A percentile compares a stretch with the other conserved stretches of the same genome.
Conservation (phyloP, 306 rosid genomes). For the Oxytropis ochrocephala region DNA sequence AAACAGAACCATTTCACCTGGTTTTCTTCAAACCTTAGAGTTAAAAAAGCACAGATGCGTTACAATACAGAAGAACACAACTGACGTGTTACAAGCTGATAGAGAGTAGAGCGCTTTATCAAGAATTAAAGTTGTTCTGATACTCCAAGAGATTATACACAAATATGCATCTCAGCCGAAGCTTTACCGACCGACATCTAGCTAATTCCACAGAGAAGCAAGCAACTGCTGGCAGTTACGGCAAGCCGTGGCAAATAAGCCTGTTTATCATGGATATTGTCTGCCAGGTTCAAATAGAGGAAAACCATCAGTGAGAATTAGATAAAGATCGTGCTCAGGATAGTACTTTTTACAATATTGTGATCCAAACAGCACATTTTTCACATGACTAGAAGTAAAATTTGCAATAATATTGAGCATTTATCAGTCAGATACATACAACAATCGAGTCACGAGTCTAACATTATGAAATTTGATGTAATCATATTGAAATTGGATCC, state of each 20-base stretch:
- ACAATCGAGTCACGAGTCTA: not conserved
- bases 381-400: not conserved
- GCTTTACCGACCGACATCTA: conserved; percentile 23
- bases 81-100: conserved; percentile 11
- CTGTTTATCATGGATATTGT: conserved; percentile 17
- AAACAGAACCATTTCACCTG: not conserved
- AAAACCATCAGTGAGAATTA: not conserved
- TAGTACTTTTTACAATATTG: not conserved
- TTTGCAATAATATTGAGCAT: not conserved
- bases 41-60: conserved; percentile 16
- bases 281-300: conserved; percentile 30
- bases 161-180: conserved; percentile 30
- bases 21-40: conserved; percentile 9
- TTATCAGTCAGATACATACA: not conserved
- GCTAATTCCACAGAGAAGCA: conserved; percentile 22
- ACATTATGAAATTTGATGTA: conserved; percentile 9
- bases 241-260: conserved; percentile 17
- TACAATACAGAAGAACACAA: conserved; percentile 14
- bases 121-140: conserved; percentile 11
- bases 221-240: conserved; percentile 18
- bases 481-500: not conserved
- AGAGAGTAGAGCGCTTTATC: conserved; percentile 18
- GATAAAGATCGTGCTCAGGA: not conserved
- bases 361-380: not conserved
- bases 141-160: conserved; percentile 38